Base-by-base conservation (phyloP, 177 flowering plant genomes). In the Tripterygium wilfordii region DNA sequence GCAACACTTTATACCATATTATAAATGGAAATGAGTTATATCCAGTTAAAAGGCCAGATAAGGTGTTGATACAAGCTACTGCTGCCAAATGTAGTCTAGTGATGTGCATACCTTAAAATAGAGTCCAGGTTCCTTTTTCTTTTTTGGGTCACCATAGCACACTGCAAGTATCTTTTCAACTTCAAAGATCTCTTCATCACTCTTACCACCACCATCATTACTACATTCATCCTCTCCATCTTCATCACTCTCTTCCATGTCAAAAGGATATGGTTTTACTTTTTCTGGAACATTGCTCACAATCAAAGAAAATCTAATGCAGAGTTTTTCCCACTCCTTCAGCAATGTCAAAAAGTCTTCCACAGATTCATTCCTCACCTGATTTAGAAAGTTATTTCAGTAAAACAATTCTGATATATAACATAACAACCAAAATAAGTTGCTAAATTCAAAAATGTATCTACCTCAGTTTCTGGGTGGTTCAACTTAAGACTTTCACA, bases 341-440 rank as follows among this genome's bases (percentile, higher is more conserved):
- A 91, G 32, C 37, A 91, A 38, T 1, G 29, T 4, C n/a, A 85
- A 55, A 33, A 83, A 91, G 43, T 82, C 73, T 8, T 72, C 82
- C 0, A 92, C 96, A 2, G 63, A 3, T 56, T 85, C 96, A 62
- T 85, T 83, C 27, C 96, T 64, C 13, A 89, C 89, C 98, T 90
- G 57, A 6, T 17, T 33, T 0, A 2, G 14, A 20, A 25, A 36
- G 1, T 26, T 15, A 15, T 18, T 8, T 10, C 4, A 1, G 30
- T 16, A 10, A 20, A 23, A 17, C 1, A 15, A n/a, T 24, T 38
- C 22, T 3, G 8, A 19, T 4, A 20, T 12, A 20, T 40, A 3
- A 40, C 6, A 23, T 14, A 13, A 25, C 30, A 14, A 23, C 30
- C 12, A 1, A 24, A 23, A 23, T 4, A 21, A 16, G 3, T 1